Evolutionary conservation across 768 basidiomycete species (phyloP).

Genomic region (Tylopilus subfusipes): DNA sequence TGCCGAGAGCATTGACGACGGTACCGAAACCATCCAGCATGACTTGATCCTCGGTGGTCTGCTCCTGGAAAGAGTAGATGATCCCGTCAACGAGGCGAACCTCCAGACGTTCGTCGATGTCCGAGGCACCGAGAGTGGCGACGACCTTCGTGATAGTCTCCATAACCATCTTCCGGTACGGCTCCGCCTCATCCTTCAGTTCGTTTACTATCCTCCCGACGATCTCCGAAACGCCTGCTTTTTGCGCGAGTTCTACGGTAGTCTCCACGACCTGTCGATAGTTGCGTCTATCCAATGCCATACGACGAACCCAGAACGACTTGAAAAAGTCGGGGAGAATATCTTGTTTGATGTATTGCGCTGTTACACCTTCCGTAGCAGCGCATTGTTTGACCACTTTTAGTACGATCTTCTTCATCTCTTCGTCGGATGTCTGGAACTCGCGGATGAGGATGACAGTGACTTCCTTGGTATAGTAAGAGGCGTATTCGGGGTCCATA

Average conservation of each 20-base stretch:
- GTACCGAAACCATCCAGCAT: conserved; percentile 99
- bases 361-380: conserved; percentile 95
- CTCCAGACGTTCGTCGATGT: conserved; percentile 95
- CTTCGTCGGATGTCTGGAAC: conserved; percentile 98
- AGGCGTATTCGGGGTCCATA: conserved; percentile 99
- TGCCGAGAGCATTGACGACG: conserved; percentile 93
- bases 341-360: conserved; percentile 94
- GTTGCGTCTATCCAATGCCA: conserved; percentile 96
- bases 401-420: conserved; percentile 99
- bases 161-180: conserved; percentile 99
- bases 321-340: conserved; percentile 99
- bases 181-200: conserved; percentile 59
- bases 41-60: conserved; percentile 97
- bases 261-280: conserved; percentile 98
- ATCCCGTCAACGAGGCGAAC: conserved; percentile 95
- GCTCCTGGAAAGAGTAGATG: conserved; percentile 99
- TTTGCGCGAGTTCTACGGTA: conserved; percentile 96
- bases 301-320: conserved; percentile 96
- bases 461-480: conserved; percentile 98
- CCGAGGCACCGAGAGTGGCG: conserved; percentile 90
- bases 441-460: conserved; percentile 96
- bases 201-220: conserved; percentile 76
- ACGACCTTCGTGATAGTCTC: conserved; percentile 99
- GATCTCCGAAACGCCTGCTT: conserved; percentile 94
- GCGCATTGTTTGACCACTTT: conserved; percentile 99